Evolutionary conservation across 306 rosid genomes (phyloP), one percentile per base, ranked within the genome.

Genomic region (Cotoneaster glaucophyllus): DNA sequence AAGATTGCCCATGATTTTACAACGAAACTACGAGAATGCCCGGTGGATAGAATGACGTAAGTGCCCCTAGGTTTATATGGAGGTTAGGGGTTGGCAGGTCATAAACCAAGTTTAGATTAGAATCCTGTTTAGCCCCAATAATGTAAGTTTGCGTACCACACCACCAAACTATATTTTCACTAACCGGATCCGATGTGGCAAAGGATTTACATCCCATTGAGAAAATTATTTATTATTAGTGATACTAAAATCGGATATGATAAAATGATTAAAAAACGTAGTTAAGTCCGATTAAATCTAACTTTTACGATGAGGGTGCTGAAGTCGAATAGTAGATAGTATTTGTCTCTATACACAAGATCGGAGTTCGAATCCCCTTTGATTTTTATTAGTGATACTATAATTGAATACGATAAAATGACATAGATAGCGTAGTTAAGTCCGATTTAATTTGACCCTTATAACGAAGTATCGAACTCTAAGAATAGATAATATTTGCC

Each of bases 21-120:
- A 0, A 6, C 1, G 17, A 17, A 71, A 70, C 58, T n/a, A 76
- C 84, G 31, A n/a, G 45, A 71, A 31, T 76, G 11, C 74, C 84
- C 8, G 0, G 3, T 34, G 0, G 2, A 0, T 2, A 0, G 45
- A 67, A 76, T 19, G 81, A 76, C 84, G 4, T 25, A 28, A 70
- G 0, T 29, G 6, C 44, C 84, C 81, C 65, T 17, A 5, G 5
- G 22, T 13, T 61, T 50, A 11, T 41, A 2, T 5, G 50, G 53
- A 39, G 18, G 31, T 19, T 54, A 13, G 8, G 29, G 25, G 56
- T 66, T 67, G 75, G 71, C 70, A 6, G 50, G 68, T 63, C 67
- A 26, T 3, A 59, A 45, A 37, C 41, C 2, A 17, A 41, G 41
- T 9, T 39, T 41, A 19, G 68, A 17, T 39, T 41, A 41, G 43